Conservation (phyloP, 352 stramenopile genomes). For the Achlya hypogyna region DNA sequence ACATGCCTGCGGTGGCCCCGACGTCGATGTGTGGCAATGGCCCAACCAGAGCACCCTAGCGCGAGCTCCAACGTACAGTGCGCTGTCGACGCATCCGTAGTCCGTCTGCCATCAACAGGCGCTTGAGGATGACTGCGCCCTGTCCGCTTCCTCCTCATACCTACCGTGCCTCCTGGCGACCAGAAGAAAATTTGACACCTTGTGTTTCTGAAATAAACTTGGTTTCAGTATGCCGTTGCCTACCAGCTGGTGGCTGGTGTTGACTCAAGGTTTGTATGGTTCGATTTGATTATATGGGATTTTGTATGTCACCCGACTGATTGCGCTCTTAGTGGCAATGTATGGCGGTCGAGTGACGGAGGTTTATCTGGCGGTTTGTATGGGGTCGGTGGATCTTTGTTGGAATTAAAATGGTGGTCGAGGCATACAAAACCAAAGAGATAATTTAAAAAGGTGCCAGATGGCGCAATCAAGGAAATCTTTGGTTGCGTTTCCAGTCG, state of each 20-base stretch:
- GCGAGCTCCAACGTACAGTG: too few species aligned
- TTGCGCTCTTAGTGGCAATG: neutral
- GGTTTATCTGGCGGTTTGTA: neutral
- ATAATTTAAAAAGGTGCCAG: neutral
- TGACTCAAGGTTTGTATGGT: neutral
- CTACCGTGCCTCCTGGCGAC: neutral
- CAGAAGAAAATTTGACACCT: too few species aligned
- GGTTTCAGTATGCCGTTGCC: neutral
- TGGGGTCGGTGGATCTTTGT: neutral
- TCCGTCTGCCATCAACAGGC: too few species aligned
- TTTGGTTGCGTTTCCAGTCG: neutral
- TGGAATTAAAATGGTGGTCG: neutral
- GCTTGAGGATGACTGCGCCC: too few species aligned
- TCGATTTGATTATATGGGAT: neutral
- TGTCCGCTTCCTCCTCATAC: neutral
- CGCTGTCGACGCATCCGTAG: too few species aligned
- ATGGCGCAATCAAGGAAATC: neutral
- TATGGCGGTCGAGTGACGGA: slow-evolving; percentile 7
- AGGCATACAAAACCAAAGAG: neutral
- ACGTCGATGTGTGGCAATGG: too few species aligned
- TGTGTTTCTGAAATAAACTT: neutral
- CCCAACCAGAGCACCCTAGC: too few species aligned
- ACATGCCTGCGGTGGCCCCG: too few species aligned
- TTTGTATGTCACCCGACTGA: slow-evolving; percentile 7
- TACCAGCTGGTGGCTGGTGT: neutral